Evolutionary conservation across 1,284 basidiomycete species (phyloP).

Genomic region (Lignosus rhinocerotis): DNA sequence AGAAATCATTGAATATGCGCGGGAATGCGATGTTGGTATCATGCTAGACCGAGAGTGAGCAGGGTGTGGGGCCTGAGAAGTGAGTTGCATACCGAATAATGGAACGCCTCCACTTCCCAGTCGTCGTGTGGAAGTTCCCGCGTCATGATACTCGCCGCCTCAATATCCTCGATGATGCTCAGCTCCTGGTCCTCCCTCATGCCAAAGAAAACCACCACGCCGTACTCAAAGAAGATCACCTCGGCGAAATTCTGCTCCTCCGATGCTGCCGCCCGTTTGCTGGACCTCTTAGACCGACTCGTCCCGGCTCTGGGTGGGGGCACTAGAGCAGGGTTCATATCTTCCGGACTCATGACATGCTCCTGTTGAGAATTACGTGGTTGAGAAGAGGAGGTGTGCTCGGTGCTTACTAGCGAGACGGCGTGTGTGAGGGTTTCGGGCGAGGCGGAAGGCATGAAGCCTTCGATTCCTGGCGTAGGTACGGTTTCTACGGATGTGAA

Average conservation of each 20-base stretch:
- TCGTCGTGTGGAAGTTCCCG: conserved; percentile 62
- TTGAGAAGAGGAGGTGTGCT: not conserved
- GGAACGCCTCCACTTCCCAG: conserved; percentile 91
- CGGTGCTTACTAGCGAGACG: not conserved
- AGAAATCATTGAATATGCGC: conserved; percentile 90
- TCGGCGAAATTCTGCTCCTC: conserved; percentile 59
- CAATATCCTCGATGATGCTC: conserved; percentile 80
- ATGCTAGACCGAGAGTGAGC: conserved; percentile 51
- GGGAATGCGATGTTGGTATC: conserved; percentile 85
- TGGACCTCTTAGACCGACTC: conserved; percentile 21
- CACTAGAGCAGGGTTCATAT: conserved; percentile 10
- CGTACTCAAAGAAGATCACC: conserved; percentile 84
- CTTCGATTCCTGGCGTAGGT: conserved; percentile 37
- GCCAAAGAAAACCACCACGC: conserved; percentile 89
- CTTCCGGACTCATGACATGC: conserved; percentile 10
- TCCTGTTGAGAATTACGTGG: not conserved
- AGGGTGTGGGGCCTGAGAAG: not conserved
- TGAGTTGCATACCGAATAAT: conserved; percentile 65
- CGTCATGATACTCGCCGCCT: conserved; percentile 68
- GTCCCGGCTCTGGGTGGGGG: conserved; percentile 4
- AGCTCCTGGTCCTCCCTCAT: conserved; percentile 75
- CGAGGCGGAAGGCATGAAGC: conserved; percentile 54
- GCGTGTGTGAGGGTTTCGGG: conserved; percentile 39
- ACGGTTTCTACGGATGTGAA: conserved; percentile 51
- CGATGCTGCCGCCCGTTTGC: conserved; percentile 13